Evolutionary conservation across 129 eudicot species (phyloP), one percentile per base, ranked within the genome.

Genomic region (Tagetes erecta): DNA sequence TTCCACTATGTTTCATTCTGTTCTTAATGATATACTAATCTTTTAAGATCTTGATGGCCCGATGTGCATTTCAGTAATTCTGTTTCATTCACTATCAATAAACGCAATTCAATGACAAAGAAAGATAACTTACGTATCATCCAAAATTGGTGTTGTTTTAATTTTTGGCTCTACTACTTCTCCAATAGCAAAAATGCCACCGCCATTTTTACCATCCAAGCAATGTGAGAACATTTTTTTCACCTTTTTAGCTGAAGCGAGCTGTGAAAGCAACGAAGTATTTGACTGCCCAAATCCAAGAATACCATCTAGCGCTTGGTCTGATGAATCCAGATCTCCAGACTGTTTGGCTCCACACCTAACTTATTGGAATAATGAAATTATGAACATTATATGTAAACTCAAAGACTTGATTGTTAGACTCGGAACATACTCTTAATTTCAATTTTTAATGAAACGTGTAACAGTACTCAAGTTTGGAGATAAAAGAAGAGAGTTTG

Each of bases 181-280:
- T 55, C 90, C 87, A 42, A 86, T 86, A 44, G 90, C 85, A 57
- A 83, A 86, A 5, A 86, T 80, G 12, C 89, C 89, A 53, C 90
- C 90, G 13, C 90, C 90, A 2, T 76, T 80, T 0, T 11, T 62
- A 62, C 82, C 77, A 56, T 83, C 84, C 73, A 86, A 80, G 77
- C 90, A 86, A 71, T 86, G 90, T 44, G 90, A 75, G 40, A 86
- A 86, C 46, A 40, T 56, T 64, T 70, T 80, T 50, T 76, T 80
- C 76, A 80, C 72, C 64, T 77, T 77, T 44, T 72, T 75, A 12
- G 76, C 7, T 35, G 60, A n/a, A 14, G 90, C 80, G 41, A 86
- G 81, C 67, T 83, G 90, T 30, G 87, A 83, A 46, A 86, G 73
- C 53, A 83, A 27, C 6, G 91, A 86, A 53, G 83, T 63, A 50